Base-by-base conservation (phyloP, 1,284 basidiomycete genomes). In the Trichosporon ovoides region DNA sequence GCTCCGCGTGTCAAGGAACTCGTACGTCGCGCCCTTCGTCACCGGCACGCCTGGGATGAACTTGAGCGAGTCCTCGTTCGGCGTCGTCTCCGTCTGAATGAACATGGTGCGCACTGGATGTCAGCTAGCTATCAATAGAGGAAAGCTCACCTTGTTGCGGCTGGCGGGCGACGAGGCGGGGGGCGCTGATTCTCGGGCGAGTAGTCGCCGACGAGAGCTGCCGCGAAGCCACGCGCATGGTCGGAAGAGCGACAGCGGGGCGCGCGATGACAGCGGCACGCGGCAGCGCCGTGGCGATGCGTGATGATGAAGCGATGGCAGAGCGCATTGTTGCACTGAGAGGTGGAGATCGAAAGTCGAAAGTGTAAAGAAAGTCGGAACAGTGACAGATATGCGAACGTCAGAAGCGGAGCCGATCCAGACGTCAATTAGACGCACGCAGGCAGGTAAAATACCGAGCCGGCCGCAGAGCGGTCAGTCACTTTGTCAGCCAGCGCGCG, bases 31-130 rank as follows among this genome's bases (percentile, higher is more conserved):
- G 46, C 90, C 89, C 40, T 84, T 83, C 46, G 84, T 83, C 35
- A 98, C 93, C 38, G 85, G 77, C 13, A 88, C 83, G 0, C 95
- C 95, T 0, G 95, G 96, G 56, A 98, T 92, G 79, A 98, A 98
- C 78, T 98, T 98, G 62, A 98, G 83, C 9, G 94, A 96, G 73
- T 97, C 93, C 48, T 94, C 91, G 76, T 98, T 98, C 1, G 95
- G 95, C 1, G 95, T 98, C 4, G 87, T 86, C 79, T 98, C 95
- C 7, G 95, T 98, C 78, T 96, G 92, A 63, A 95, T 95, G 80
- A 96, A 96, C 90, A 96, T 93, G 37, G 88, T 87, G 22, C 91
- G 87, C 50, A 81, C 91, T 92, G 70, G 13, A 2, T 49, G 36
- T 59, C n/a, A 58, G 58, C 11, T 19, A 6, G n/a, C 19, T 28